phyloP scores from a whole-genome alignment of 108 stramenopile species.

The Asterionellopsis glacialis region DNA sequence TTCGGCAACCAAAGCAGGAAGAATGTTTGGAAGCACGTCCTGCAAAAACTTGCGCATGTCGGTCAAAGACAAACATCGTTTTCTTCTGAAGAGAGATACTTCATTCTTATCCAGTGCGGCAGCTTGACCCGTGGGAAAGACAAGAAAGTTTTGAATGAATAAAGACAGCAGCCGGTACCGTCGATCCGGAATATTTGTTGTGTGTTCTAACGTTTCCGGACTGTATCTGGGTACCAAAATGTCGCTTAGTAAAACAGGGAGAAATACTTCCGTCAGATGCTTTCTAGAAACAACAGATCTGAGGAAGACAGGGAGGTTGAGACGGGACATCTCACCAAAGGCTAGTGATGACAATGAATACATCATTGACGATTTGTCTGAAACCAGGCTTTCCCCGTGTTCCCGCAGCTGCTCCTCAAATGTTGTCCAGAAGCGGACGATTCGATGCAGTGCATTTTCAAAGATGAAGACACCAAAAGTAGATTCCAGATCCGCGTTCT shows the following conservation, averaged over 20 bases:
- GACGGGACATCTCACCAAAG: conserved; percentile 2
- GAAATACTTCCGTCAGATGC: conserved; percentile 1
- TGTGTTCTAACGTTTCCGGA: not conserved
- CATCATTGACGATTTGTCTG: not conserved
- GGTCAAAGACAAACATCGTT: not conserved
- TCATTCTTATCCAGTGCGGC: not conserved
- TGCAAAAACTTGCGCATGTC: conserved; percentile 1
- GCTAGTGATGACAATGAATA: conserved; percentile 6
- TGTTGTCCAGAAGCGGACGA: conserved; percentile 24
- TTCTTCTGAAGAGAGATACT: not conserved
- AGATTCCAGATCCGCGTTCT: conserved; percentile 4
- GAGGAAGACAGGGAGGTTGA: not conserved
- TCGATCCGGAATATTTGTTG: not conserved
- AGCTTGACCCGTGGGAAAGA: no score
- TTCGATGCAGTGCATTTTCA: conserved; percentile 19
- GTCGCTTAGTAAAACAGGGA: conserved; percentile 12
- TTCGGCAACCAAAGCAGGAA: conserved; percentile 31
- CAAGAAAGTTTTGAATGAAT: not conserved
- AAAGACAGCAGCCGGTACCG: not conserved
- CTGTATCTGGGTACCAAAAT: conserved; percentile 2
- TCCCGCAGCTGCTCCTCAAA: not conserved
- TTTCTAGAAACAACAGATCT: not conserved
- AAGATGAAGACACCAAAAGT: conserved; percentile 20
- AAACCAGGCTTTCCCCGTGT: not conserved
- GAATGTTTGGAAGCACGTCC: conserved; percentile 16